Evolutionary conservation across 2,329 filamentous ascomycete species (phyloP), one percentile per base, ranked within the genome.

Genomic region (Xylaria hypoxylon): DNA sequence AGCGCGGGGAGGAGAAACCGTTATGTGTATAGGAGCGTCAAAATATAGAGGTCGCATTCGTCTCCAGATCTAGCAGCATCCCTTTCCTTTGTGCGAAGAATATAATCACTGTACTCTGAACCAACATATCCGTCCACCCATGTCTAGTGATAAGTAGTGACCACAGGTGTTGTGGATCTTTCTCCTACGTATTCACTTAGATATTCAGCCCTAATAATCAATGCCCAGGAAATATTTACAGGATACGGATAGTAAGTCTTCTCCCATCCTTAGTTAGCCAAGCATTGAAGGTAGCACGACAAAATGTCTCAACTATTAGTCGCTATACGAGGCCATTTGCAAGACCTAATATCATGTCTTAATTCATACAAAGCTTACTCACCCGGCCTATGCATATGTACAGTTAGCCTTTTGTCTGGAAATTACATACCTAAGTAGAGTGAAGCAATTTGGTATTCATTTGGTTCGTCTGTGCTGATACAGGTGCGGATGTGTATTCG

Each of bases 1-100:
- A 62, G 56, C 53, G 65, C 60, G 47, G 52, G 55, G 42, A 67
- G 64, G 69, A 72, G 68, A 63, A 67, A 65, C 69, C 70, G 68
- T 53, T 68, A 62, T 75, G 74, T 77, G 75, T 76, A 77, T 75
- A 77, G 72, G 71, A 73, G 73, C 72, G 70, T 73, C 59, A 74
- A 72, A 76, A 75, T 75, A 76, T 71, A 76, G 73, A 76, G 73
- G 71, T 73, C 74, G 75, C 72, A 68, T 70, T 68, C 64, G 62
- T 66, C 57, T 64, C 45, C 47, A 62, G 24, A 64, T 59, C 56
- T 60, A 62, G 59, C 68, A 63, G 67, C 64, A 60, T 69, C 48
- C 40, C 22, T 70, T 67, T 63, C 62, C 44, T 70, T 69, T 70
- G 68, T 68, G 68, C 64, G 66, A 64, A 60, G 40, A 70, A 69